phyloP scores from a whole-genome alignment of 768 basidiomycete genomes.

The Suillus placidus region DNA sequence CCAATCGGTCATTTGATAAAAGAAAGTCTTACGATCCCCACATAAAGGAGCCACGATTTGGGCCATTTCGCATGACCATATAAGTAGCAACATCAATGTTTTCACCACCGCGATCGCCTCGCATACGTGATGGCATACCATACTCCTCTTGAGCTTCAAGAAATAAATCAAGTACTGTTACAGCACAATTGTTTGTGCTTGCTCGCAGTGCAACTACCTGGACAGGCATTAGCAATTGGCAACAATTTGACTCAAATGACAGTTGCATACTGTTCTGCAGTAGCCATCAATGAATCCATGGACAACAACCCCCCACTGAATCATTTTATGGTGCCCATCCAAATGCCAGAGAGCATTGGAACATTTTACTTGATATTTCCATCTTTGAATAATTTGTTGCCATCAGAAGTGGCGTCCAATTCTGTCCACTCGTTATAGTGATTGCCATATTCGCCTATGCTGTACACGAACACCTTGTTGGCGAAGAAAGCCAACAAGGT shows the following conservation, averaged over 20 bases:
- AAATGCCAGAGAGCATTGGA: slow-evolving; percentile 30
- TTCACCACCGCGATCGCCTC: slow-evolving; percentile 33
- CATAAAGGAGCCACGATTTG: slow-evolving; percentile 28
- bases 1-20: not conserved
- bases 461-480: slow-evolving; percentile 21
- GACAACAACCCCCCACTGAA: slow-evolving; percentile 27
- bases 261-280: slow-evolving; percentile 31
- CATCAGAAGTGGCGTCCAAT: slow-evolving; percentile 2
- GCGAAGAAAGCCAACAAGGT: slow-evolving; percentile 19
- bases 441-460: slow-evolving; percentile 5
- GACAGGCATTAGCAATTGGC: no score
- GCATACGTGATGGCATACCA: slow-evolving; percentile 26
- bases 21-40: slow-evolving; percentile 29
- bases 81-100: slow-evolving; percentile 29
- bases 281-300: slow-evolving; percentile 33
- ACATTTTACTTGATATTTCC: slow-evolving; percentile 9
- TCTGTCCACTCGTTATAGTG: slow-evolving; percentile 16
- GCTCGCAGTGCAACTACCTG: slow-evolving; percentile 27
- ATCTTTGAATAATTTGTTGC: slow-evolving; percentile 3
- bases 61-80: slow-evolving; percentile 32
- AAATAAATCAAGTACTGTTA: slow-evolving; percentile 30
- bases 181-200: slow-evolving; percentile 28
- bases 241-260: no score
- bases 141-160: slow-evolving; percentile 14
- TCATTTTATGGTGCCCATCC: slow-evolving; percentile 30